A percentile compares a stretch with the other conserved stretches of the same genome.
Evolutionary conservation across 495 filamentous ascomycete genomes (phyloP).

Genomic region (Astrocystis sublimbata): DNA sequence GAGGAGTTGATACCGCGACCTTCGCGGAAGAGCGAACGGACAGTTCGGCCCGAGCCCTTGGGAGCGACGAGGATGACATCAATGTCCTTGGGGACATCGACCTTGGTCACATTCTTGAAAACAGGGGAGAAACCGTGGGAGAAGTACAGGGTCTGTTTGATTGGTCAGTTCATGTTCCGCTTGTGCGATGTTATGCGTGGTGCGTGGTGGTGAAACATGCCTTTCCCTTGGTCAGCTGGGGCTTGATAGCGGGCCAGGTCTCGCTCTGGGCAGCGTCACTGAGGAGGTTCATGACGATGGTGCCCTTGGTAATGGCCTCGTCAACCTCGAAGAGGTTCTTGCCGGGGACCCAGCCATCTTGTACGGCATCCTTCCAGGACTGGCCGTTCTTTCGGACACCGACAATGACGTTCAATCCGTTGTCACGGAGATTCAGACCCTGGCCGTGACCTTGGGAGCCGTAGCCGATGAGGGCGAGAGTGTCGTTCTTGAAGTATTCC

Average conservation of each 20-base stretch:
- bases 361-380: conserved; percentile 94
- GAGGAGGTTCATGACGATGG: conserved; percentile 98
- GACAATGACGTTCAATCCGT: conserved; percentile 97
- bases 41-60: conserved; percentile 98
- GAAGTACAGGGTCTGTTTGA: conserved; percentile 89
- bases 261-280: conserved; percentile 95
- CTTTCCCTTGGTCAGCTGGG: conserved; percentile 97
- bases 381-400: conserved; percentile 97
- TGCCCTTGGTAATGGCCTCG: conserved; percentile 90
- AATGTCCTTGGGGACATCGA: conserved; percentile 90
- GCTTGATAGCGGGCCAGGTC: conserved; percentile 98
- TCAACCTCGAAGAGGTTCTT: conserved; percentile 98
- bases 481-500: conserved; percentile 99
- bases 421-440: conserved; percentile 98
- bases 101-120: conserved; percentile 99
- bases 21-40: conserved; percentile 95
- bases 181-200: conserved; percentile 14
- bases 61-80: conserved; percentile 99
- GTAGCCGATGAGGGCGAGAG: conserved; percentile 97
- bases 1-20: conserved; percentile 99
- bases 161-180: conserved; percentile 21
- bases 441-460: conserved; percentile 98
- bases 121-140: conserved; percentile 99
- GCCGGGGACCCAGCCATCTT: conserved; percentile 97
- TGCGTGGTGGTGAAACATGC: conserved; percentile 53